phyloP scores from a whole-genome alignment of 441 rosid species.

The Aleurites moluccanus region DNA sequence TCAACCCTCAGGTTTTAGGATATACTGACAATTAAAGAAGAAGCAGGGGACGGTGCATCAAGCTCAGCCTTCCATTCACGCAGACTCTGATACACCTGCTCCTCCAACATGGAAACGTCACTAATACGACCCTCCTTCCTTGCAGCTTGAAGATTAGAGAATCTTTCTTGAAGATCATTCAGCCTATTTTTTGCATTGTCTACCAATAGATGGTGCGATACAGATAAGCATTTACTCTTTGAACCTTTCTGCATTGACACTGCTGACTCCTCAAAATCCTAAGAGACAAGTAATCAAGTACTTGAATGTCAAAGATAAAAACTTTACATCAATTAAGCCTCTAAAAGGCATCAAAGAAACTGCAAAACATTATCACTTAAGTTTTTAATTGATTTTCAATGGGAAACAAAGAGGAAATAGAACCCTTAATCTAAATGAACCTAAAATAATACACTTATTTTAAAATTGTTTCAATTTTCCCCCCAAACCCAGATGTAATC shows the following conservation, averaged over 20 bases:
- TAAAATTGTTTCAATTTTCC: neutral
- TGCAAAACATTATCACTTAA: neutral
- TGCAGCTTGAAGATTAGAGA: constrained; percentile 59
- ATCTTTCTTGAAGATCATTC: constrained; percentile 54
- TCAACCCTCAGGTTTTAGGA: neutral
- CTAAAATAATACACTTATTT: neutral
- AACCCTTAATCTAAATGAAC: neutral
- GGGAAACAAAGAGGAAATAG: neutral
- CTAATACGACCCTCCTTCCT: constrained; percentile 52
- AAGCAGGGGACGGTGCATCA: constrained; percentile 56
- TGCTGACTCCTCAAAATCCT: neutral
- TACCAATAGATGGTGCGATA: constrained; percentile 49
- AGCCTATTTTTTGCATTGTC: constrained; percentile 59
- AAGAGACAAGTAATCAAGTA: neutral
- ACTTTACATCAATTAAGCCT: neutral
- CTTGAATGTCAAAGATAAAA: neutral
- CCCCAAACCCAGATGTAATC: neutral
- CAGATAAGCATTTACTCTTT: constrained; percentile 49
- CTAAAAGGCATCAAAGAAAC: neutral
- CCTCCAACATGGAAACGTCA: constrained; percentile 59
- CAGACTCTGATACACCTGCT: constrained; percentile 62
- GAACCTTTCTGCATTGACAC: constrained; percentile 27
- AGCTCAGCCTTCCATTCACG: constrained; percentile 79
- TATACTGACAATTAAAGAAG: constrained; percentile 40
- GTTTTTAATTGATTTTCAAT: neutral